A percentile compares a stretch with the other conserved stretches of the same genome.
Conservation (phyloP, 192 early-diverging fungal species). For the Thoreauomyces humboldtii region DNA sequence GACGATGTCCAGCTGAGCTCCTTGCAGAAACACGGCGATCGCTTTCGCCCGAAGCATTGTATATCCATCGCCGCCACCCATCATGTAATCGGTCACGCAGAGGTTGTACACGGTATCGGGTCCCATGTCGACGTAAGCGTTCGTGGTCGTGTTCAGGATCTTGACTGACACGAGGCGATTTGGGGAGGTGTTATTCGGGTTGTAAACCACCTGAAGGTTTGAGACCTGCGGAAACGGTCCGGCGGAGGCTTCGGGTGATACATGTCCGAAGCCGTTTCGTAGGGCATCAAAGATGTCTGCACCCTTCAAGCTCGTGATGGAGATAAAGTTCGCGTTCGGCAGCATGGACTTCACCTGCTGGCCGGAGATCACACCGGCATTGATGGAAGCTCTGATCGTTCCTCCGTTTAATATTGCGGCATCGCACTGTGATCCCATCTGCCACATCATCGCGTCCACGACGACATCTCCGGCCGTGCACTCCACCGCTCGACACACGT, state of each 20-base stretch:
- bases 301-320: constrained; percentile 12
- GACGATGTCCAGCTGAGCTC: constrained; percentile 14
- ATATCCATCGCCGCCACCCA: constrained; percentile 14
- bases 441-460: constrained; percentile 20
- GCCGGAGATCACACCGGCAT: constrained; percentile 1
- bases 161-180: not conserved
- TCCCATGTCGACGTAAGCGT: constrained; percentile 3
- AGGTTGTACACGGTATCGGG: constrained; percentile 16
- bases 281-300: constrained; percentile 16
- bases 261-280: constrained; percentile 1
- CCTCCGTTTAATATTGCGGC: constrained; percentile 19
- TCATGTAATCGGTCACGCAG: constrained; percentile 21
- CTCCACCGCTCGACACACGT: not conserved
- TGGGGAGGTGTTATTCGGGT: not conserved
- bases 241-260: not conserved
- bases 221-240: constrained; percentile 20
- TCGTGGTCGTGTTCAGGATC: not conserved
- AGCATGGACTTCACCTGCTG: not conserved
- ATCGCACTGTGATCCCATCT: constrained; percentile 18
- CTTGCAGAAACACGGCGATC: not conserved
- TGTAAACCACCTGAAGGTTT: not conserved
- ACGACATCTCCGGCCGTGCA: constrained; percentile 4
- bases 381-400: not conserved
- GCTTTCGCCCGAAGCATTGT: not conserved
- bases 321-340: constrained; percentile 9